Conservation (phyloP, 2,329 filamentous ascomycete genomes). For the Blumeriella jaapii region DNA sequence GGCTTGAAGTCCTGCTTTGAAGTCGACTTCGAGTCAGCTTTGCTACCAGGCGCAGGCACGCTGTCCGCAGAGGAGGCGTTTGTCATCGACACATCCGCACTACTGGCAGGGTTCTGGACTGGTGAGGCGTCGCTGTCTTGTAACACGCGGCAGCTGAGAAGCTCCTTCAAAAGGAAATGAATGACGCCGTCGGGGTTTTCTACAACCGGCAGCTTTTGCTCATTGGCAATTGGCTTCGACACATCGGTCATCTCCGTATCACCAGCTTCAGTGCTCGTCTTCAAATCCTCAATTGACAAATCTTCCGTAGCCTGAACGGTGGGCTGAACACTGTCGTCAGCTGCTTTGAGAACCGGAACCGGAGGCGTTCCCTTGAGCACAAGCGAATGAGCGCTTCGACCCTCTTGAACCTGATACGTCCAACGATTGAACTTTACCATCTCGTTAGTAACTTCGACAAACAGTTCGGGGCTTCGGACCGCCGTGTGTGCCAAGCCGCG, state of each 20-base stretch:
- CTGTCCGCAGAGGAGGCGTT: constrained; percentile 28
- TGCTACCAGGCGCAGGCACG: constrained; percentile 13
- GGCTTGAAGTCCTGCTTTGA: constrained; percentile 73
- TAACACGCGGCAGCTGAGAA: constrained; percentile 84
- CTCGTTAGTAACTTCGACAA: constrained; percentile 80
- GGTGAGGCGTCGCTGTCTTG: constrained; percentile 62
- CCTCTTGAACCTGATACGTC: constrained; percentile 29
- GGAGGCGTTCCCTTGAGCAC: constrained; percentile 21
- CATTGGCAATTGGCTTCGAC: constrained; percentile 46
- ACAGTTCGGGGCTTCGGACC: constrained; percentile 71
- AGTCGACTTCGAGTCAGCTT: constrained; percentile 42
- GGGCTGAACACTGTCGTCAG: constrained; percentile 25
- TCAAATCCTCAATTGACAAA: constrained; percentile 36
- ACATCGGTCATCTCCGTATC: constrained; percentile 53
- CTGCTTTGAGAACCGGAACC: constrained; percentile 9
- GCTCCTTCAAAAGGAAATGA: constrained; percentile 84
- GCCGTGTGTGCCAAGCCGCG: constrained; percentile 69
- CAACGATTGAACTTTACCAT: constrained; percentile 63
- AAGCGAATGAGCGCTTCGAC: constrained; percentile 29
- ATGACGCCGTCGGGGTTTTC: constrained; percentile 93
- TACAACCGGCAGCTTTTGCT: constrained; percentile 71
- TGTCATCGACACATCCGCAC: constrained; percentile 20
- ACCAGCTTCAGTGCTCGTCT: constrained; percentile 45
- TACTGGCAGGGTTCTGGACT: constrained; percentile 12
- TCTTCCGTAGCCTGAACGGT: constrained; percentile 28